phyloP scores from a whole-genome alignment of 345 rosid species.

The Excoecaria agallocha region DNA sequence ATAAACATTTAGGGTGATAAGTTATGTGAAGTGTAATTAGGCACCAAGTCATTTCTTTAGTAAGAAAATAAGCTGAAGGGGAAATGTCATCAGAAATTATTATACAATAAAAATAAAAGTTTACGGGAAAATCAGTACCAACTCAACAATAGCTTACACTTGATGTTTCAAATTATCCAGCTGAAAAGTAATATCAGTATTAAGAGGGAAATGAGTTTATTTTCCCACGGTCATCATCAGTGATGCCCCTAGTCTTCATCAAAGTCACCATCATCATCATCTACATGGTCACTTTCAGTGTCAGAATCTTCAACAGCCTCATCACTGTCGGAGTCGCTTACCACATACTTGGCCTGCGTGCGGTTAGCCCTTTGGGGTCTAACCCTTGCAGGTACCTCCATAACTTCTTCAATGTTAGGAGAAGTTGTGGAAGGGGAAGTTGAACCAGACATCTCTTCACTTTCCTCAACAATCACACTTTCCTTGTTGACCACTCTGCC shows the following conservation, averaged over 20 bases:
- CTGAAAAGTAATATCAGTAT: not conserved
- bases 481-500: slow-evolving; percentile 24
- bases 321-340: slow-evolving; percentile 61
- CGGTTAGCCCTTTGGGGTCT: slow-evolving; percentile 70
- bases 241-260: slow-evolving; percentile 32
- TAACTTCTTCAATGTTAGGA: slow-evolving; percentile 16
- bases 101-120: no score
- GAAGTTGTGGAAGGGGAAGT: no score
- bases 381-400: slow-evolving; percentile 30
- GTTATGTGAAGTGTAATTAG: no score
- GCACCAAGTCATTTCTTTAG: no score
- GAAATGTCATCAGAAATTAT: no score
- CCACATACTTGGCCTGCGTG: slow-evolving; percentile 45
- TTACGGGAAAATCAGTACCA: not conserved
- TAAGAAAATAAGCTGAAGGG: no score
- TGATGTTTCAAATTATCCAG: slow-evolving; percentile 4
- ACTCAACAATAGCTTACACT: not conserved
- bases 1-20: no score
- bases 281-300: slow-evolving; percentile 47
- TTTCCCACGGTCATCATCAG: slow-evolving; percentile 7
- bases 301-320: slow-evolving; percentile 33
- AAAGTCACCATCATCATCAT: slow-evolving; percentile 56
- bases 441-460: slow-evolving; percentile 26
- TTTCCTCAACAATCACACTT: slow-evolving; percentile 5
- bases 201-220: slow-evolving; percentile 1